Conservation (phyloP, 169 alveolate species). For the Cryptosporidium ubiquitum region DNA sequence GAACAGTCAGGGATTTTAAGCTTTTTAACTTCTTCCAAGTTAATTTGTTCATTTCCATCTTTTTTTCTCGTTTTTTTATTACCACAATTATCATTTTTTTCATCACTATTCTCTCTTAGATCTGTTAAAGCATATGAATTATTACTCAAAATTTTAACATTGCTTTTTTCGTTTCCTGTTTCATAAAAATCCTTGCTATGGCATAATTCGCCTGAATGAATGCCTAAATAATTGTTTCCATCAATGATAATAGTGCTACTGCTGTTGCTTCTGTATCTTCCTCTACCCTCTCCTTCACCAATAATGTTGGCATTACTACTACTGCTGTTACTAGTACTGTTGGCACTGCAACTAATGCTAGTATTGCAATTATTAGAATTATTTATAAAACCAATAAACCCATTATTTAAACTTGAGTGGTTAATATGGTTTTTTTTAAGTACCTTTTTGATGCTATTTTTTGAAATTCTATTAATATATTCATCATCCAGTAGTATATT, state of each 20-base stretch:
- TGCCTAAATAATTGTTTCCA: background rate
- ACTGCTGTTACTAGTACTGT: background rate
- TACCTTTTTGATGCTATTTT: constrained; percentile 5
- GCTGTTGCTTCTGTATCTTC: background rate
- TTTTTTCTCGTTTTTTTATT: background rate
- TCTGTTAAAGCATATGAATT: background rate
- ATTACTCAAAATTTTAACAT: too few species aligned
- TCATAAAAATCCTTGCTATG: background rate
- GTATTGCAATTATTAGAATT: background rate
- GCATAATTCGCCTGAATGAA: background rate
- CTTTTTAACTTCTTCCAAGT: background rate
- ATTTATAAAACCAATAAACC: background rate
- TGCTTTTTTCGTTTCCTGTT: background rate
- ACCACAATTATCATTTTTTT: background rate
- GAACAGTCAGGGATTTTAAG: constrained; percentile 64
- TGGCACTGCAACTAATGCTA: background rate
- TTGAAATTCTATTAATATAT: constrained; percentile 12
- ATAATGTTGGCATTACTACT: background rate
- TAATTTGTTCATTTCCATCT: background rate
- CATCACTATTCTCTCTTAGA: background rate
- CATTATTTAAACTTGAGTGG: background rate
- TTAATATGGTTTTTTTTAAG: background rate
- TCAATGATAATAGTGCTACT: background rate
- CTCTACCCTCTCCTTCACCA: background rate
- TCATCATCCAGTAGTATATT: constrained; percentile 43